Base-by-base conservation (phyloP, 768 basidiomycete species). In the Auricularia sp. region DNA sequence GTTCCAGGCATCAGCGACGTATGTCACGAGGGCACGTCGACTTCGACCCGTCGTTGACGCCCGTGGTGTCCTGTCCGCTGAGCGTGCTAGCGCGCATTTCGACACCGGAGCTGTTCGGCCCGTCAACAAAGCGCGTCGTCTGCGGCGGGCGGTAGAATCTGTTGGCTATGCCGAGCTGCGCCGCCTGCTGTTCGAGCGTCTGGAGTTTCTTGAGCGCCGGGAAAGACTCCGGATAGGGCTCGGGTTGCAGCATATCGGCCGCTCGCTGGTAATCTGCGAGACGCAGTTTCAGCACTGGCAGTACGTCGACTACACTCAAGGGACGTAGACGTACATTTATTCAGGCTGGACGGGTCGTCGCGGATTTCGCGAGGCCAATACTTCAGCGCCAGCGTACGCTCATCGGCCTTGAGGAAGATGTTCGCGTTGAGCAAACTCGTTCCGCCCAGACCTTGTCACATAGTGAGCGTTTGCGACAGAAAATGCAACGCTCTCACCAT, bases 401-500 rank as follows among this genome's bases (percentile, higher is more conserved):
- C 8, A 34, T 63, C 62, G 35, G 62, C 62, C 12, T 44, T 16
- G 7, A 63, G 51, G 47, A 54, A 51, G 12, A 63, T 54, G 10
- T 63, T 63, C 16, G 62, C 62, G 10, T 63, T 63, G 6, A 63
- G 62, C 47, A 63, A 18, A 34, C 62, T 63, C 8, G 62, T 63
- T 3, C 62, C 62, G 35, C 62, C 62, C 21, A 63, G 51, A 18
- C 56, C 56, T 59, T 29, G 3, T n/a, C 29, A 35, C 1, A 29
- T 3, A 6, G 21, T 51, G 3, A 51, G 47, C 8, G 21, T 18
- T 5, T 18, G 47, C 21, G 8, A 34, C 11, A 4, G 56, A 29
- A 23, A n/a, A 29, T n/a, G 56, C 1, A 10, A 34, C 2, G 5
- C 36, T 10, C 56, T 21, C 8, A 59, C 62, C 62, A 54, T 54